Evolutionary conservation across 352 stramenopile genomes (phyloP), one percentile per base, ranked within the genome.

Genomic region (Phytophthora chlamydospora): DNA sequence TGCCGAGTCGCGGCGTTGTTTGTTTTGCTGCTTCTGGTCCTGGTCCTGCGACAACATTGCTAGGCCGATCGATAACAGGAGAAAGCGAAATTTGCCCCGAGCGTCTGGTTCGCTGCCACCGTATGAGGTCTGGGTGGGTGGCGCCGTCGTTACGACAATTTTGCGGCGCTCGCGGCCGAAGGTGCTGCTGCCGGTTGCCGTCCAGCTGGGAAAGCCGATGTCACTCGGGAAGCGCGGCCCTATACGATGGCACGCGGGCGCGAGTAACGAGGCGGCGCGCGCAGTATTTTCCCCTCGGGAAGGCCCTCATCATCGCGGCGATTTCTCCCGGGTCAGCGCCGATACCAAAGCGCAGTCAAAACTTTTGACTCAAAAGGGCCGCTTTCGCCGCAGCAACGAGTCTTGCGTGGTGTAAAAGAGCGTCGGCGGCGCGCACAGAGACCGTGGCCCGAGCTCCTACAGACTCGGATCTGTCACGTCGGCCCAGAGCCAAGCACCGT

Each of bases 151-250:
- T 54, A 47, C 44, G 32, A 31, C 35, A 40, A 32, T 12, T 21
- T 34, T 29, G 21, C 6, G 13, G 29, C 13, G 29, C 52, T 42
- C 17, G 38, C 55, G 52, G 50, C 24, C 31, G 16, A 58, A 62
- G 43, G 38, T 14, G 44, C 27, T 58, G 57, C 48, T 59, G 44
- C 44, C 17, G 44, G 60, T 47, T 47, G 40, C 44, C 27, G 36
- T 14, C 52, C 66, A 71, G 53, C 60, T 74, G 66, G 54, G 53
- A 73, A 62, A 73, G 58, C 58, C 60, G 54, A 66, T 65, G 54
- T 50, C 21, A 65, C 41, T 63, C 43, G 36, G 33, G 52, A 59
- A 61, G 42, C 54, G 31, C 31, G 14, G 35, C 60, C 59, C 54
- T 74, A 67, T 74, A 62, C 59, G 59, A 52, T 54, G 36, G 66